These are phyloP conservation scores for Kurtzmaniella quercitrusa DNA, from an alignment of 1,139 yeast species.

Conservation along the genomic window DNA sequence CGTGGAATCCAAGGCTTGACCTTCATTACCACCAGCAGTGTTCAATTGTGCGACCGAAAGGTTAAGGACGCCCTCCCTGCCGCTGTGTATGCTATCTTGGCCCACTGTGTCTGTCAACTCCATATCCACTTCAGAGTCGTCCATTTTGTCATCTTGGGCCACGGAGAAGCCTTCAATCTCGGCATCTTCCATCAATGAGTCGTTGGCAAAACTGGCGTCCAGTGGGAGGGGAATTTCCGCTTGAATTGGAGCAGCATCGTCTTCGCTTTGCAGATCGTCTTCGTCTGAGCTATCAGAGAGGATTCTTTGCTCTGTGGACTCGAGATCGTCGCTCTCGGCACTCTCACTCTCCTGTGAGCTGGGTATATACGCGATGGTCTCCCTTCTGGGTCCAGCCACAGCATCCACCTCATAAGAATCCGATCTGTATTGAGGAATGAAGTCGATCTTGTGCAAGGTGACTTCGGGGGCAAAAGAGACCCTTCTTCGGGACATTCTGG, in stretches of 20 bases:
- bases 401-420: constrained; percentile 15
- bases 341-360: constrained; percentile 4
- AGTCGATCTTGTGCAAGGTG: constrained; percentile 61
- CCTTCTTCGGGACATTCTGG: constrained; percentile 32
- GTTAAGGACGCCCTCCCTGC: background rate
- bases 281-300: constrained; percentile 13
- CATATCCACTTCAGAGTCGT: constrained; percentile 18
- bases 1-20: too few species aligned
- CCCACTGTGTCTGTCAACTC: constrained; percentile 13
- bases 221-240: constrained; percentile 6
- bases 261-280: background rate
- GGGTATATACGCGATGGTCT: constrained; percentile 27
- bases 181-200: constrained; percentile 11
- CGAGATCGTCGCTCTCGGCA: constrained; percentile 17
- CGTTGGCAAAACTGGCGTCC: background rate
- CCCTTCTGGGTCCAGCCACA: constrained; percentile 26
- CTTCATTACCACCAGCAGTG: background rate
- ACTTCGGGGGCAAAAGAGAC: constrained; percentile 79
- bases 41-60: background rate
- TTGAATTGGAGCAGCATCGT: constrained; percentile 6
- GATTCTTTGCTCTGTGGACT: constrained; percentile 12
- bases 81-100: background rate
- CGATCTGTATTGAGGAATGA: constrained; percentile 28
- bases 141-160: constrained; percentile 5
- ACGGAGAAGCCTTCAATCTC: constrained; percentile 2